phyloP scores from a whole-genome alignment of 306 rosid species.

The Citrullus mucosospermus region DNA sequence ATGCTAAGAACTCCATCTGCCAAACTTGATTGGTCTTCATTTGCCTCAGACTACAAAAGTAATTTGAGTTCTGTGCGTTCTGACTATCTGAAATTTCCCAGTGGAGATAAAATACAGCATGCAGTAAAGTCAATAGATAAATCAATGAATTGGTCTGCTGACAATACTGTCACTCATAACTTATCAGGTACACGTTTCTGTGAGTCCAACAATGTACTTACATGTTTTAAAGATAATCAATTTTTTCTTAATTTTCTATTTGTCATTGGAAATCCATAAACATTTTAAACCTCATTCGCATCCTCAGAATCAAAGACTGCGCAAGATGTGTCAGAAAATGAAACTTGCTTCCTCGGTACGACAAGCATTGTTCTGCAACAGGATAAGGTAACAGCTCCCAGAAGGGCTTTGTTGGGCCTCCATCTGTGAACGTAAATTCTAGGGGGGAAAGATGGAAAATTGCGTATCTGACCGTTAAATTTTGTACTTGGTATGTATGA shows the following conservation, averaged over 20 bases:
- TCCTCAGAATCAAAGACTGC: slow-evolving; percentile 34
- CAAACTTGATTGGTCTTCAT: slow-evolving; percentile 52
- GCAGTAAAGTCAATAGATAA: slow-evolving; percentile 16
- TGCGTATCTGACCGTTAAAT: background rate
- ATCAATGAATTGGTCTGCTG: slow-evolving; percentile 26
- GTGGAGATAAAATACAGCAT: slow-evolving; percentile 9
- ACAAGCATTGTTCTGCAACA: slow-evolving; percentile 23
- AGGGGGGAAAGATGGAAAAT: background rate
- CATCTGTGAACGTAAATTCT: background rate
- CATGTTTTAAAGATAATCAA: background rate
- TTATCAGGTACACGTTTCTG: slow-evolving; percentile 29
- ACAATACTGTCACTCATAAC: slow-evolving; percentile 10
- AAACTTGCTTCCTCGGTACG: slow-evolving; percentile 21
- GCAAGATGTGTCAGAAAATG: slow-evolving; percentile 28
- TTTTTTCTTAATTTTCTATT: background rate
- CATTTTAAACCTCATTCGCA: slow-evolving; percentile 12
- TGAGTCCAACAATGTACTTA: background rate
- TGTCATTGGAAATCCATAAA: slow-evolving; percentile 13
- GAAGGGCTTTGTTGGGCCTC: background rate
- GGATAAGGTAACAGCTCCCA: slow-evolving; percentile 41
- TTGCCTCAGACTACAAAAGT: slow-evolving; percentile 28
- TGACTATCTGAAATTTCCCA: slow-evolving; percentile 15
- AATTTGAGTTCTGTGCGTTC: slow-evolving; percentile 22
- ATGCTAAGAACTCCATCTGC: slow-evolving; percentile 75
- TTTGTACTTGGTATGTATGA: background rate